Evolutionary conservation across 2,329 filamentous ascomycete genomes (phyloP).

Genomic region (Teratosphaeria gauchensis): DNA sequence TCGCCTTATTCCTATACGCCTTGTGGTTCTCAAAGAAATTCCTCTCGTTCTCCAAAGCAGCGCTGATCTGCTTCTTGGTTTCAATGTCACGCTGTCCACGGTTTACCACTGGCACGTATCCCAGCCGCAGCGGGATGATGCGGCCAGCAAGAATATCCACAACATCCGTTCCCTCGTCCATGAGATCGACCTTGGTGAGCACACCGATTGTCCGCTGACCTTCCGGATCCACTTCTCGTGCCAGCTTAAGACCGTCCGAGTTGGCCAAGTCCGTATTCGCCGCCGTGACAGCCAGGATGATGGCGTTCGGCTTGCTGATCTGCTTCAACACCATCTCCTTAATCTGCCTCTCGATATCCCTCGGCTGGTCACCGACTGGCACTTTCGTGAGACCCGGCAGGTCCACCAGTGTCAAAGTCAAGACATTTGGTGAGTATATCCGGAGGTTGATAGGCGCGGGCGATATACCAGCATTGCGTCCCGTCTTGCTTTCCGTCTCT

Average conservation of each 20-base stretch:
- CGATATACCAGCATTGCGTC: constrained; percentile 91
- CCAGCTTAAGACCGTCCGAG: constrained; percentile 93
- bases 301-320: constrained; percentile 96
- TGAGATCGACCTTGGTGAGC: constrained; percentile 94
- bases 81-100: constrained; percentile 96
- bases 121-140: constrained; percentile 87
- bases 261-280: constrained; percentile 98
- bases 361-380: constrained; percentile 88
- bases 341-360: constrained; percentile 95
- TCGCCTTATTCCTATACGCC: constrained; percentile 95
- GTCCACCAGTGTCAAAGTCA: constrained; percentile 93
- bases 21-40: constrained; percentile 98
- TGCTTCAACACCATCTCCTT: constrained; percentile 98
- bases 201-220: constrained; percentile 97
- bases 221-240: constrained; percentile 91
- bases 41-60: constrained; percentile 86
- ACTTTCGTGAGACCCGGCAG: constrained; percentile 94
- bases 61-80: constrained; percentile 89
- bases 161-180: constrained; percentile 97
- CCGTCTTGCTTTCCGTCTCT: constrained; percentile 94
- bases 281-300: constrained; percentile 90
- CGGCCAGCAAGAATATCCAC: constrained; percentile 96
- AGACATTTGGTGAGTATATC: constrained; percentile 96
- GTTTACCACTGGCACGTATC: constrained; percentile 97
- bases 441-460: constrained; percentile 93